phyloP scores from a whole-genome alignment of 1,284 basidiomycete genomes.

The Sporisorium scitamineum region DNA sequence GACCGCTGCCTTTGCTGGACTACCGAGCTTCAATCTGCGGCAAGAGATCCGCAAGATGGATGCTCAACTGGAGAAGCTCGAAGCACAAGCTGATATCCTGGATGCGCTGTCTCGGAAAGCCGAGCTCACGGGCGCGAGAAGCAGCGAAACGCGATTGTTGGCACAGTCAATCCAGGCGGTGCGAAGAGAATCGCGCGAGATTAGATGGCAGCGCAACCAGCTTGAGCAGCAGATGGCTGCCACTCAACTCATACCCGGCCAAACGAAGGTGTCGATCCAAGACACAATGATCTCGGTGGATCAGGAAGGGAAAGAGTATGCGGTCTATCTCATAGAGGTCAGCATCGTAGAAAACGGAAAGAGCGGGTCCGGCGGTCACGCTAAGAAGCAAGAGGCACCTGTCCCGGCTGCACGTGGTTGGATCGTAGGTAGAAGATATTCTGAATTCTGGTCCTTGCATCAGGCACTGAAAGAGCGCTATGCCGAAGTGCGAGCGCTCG shows the following conservation, averaged over 20 bases:
- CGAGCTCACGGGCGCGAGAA: conserved; percentile 85
- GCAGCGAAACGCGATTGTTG: conserved; percentile 84
- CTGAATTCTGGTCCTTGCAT: conserved; percentile 91
- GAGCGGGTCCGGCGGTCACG: conserved; percentile 4
- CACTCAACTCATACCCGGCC: conserved; percentile 86
- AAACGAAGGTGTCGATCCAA: conserved; percentile 71
- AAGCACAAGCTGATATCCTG: conserved; percentile 84
- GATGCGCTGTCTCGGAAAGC: conserved; percentile 90
- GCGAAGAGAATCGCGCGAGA: conserved; percentile 82
- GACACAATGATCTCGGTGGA: conserved; percentile 49
- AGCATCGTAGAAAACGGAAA: conserved; percentile 69
- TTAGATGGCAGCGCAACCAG: conserved; percentile 77
- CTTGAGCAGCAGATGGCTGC: conserved; percentile 85
- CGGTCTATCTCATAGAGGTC: conserved; percentile 91
- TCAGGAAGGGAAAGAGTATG: conserved; percentile 86
- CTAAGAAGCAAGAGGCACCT: background rate
- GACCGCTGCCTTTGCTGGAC: conserved; percentile 6
- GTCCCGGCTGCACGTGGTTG: conserved; percentile 76
- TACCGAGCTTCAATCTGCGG: conserved; percentile 29
- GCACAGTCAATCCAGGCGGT: conserved; percentile 83
- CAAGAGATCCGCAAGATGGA: conserved; percentile 63
- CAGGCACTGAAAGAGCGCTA: conserved; percentile 79
- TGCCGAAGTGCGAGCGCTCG: conserved; percentile 47
- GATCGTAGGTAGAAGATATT: conserved; percentile 91
- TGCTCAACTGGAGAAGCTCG: conserved; percentile 80